phyloP scores from a whole-genome alignment of 2,329 filamentous ascomycete species.

The Alternaria atra region DNA sequence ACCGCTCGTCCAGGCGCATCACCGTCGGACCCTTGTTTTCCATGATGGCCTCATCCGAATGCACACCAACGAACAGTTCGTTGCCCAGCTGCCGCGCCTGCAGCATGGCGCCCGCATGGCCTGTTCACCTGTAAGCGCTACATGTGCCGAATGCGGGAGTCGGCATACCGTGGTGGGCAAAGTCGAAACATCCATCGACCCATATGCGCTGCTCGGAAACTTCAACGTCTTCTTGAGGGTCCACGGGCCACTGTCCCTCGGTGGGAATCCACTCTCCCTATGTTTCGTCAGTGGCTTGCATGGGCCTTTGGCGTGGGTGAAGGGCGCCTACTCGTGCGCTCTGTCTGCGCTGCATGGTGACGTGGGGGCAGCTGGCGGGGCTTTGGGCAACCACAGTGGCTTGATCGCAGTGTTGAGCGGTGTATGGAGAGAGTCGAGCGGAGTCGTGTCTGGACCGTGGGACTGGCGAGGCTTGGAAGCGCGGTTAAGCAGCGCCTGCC shows the following conservation, averaged over 20 bases:
- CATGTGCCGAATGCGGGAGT: not conserved
- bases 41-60: conserved; percentile 94
- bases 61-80: conserved; percentile 90
- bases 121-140: conserved; percentile 56
- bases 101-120: conserved; percentile 95
- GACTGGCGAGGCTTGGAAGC: not conserved
- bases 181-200: conserved; percentile 99
- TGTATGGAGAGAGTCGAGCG: not conserved
- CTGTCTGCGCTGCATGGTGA: conserved; percentile 46
- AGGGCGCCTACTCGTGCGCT: conserved; percentile 44
- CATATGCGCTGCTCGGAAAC: conserved; percentile 80
- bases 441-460: not conserved
- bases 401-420: too few species aligned
- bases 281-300: conserved; percentile 3
- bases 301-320: not conserved
- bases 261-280: conserved; percentile 58
- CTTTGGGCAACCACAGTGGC: not conserved
- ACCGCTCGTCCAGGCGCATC: conserved; percentile 91
- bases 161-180: conserved; percentile 86
- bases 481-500: not conserved
- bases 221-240: conserved; percentile 67
- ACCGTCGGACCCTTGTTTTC: conserved; percentile 98
- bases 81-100: conserved; percentile 91
- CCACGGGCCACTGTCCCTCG: conserved; percentile 69
- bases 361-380: conserved; percentile 17